Evolutionary conservation across 805 yeast genomes (phyloP).

Genomic region (Yarrowia sp.): DNA sequence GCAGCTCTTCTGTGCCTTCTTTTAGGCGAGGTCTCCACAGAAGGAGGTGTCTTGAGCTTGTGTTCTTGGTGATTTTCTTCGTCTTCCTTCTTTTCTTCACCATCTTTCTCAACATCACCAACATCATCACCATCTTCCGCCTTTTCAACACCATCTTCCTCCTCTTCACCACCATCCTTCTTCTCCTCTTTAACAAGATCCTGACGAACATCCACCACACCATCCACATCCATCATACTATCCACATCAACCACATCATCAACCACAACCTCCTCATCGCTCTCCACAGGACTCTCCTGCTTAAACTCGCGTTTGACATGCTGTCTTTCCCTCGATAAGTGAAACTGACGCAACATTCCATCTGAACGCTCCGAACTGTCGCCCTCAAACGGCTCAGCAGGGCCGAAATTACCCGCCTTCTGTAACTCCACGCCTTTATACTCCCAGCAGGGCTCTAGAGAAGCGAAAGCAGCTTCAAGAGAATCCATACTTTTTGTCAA

Average conservation of each 20-base stretch:
- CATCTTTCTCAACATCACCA: too few species aligned
- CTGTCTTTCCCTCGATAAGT: background rate
- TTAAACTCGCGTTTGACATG: background rate
- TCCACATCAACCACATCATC: too few species aligned
- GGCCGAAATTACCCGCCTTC: background rate
- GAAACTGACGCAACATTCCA: background rate
- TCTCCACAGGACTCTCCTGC: background rate
- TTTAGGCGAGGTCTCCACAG: background rate
- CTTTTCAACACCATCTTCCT: background rate
- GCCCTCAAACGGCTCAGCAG: background rate
- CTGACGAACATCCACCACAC: too few species aligned
- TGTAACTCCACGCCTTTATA: background rate
- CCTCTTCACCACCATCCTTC: background rate
- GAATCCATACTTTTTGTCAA: too few species aligned
- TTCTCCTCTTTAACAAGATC: too few species aligned
- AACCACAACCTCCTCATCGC: background rate
- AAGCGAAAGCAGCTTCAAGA: too few species aligned
- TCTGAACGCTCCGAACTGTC: background rate
- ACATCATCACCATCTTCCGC: too few species aligned
- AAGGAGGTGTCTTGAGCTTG: too few species aligned
- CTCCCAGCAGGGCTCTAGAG: too few species aligned
- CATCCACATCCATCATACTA: too few species aligned
- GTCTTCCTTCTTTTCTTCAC: too few species aligned
- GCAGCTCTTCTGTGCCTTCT: background rate
- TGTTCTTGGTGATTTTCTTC: too few species aligned